Evolutionary conservation across 1,284 basidiomycete genomes (phyloP), one percentile per base, ranked within the genome.

Genomic region (Phenoliferia sp.): DNA sequence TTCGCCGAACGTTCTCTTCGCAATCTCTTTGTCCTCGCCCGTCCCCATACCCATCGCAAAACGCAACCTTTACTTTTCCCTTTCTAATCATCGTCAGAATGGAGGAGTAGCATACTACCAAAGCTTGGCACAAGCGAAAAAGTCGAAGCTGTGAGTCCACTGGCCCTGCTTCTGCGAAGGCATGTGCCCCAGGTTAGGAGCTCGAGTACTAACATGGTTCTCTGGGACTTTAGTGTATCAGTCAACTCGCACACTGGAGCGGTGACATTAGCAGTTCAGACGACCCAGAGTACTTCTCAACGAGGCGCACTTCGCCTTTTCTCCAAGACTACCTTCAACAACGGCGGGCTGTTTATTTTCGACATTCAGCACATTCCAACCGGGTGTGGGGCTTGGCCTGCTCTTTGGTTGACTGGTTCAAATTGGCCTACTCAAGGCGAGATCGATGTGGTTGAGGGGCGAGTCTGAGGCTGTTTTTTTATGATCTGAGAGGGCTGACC

Each of bases 361-460:
- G 16, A 57, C 22, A 19, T 57, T 17, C 80, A 79, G 64, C 79
- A 85, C 22, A 90, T 91, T 87, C 90, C 90, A 2, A 84, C 85
- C 74, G 90, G 90, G 0, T 91, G 90, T 78, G 56, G 56, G 22
- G 22, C 87, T 54, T 93, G 90, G 91, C 90, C 90, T 61, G 90
- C 90, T 34, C 90, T 83, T 73, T 75, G 78, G 84, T 84, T 83
- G 6, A 81, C 80, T 44, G 86, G 87, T 26, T 80, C 82, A 7
- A 77, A 84, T 67, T 92, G 90, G 90, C 90, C 90, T 2, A 60
- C 74, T 22, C 82, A 77, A 22, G 88, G 87, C 9, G 88, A 90
- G 77, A 88, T 90, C 52, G 89, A 90, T 76, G 83, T 90, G 68
- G 74, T 90, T 2, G 87, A 91, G 79, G 86, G 87, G 56, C 87